A percentile compares a stretch with the other conserved stretches of the same genome.
phyloP scores from a whole-genome alignment of 2,329 filamentous ascomycete species.

The Calonectria leucothoes region DNA sequence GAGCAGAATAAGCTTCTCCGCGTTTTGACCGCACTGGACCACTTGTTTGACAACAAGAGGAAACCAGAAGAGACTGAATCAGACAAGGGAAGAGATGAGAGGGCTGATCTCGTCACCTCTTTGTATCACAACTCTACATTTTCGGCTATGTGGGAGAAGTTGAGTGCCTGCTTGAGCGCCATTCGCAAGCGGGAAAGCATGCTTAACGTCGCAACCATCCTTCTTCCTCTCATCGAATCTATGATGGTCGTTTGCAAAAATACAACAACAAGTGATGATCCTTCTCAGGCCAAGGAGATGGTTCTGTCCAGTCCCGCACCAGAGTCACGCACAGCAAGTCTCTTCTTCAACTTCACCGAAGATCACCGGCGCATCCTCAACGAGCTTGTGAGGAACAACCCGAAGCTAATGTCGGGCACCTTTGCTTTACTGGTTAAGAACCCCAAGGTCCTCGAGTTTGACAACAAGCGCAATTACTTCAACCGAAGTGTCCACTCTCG shows the following conservation, averaged over 20 bases:
- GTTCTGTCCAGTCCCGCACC: slow-evolving; percentile 79
- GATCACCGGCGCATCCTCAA: slow-evolving; percentile 98
- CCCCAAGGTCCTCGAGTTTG: slow-evolving; percentile 97
- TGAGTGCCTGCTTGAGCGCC: slow-evolving; percentile 87
- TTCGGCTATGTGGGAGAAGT: slow-evolving; percentile 88
- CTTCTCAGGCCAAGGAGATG: slow-evolving; percentile 71
- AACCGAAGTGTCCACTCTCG: slow-evolving; percentile 86
- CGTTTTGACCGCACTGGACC: slow-evolving; percentile 92
- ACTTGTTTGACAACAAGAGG: slow-evolving; percentile 89
- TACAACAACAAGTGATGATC: slow-evolving; percentile 82
- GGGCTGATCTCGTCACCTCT: slow-evolving; percentile 86
- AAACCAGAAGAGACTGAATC: slow-evolving; percentile 62
- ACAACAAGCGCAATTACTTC: slow-evolving; percentile 99
- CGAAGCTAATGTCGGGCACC: slow-evolving; percentile 98
- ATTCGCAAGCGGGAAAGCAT: slow-evolving; percentile 95
- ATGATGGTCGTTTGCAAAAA: slow-evolving; percentile 99
- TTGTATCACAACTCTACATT: slow-evolving; percentile 94
- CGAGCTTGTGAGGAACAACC: slow-evolving; percentile 95
- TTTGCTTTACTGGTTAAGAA: slow-evolving; percentile 98
- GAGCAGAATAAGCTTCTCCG: slow-evolving; percentile 96
- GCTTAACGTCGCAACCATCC: slow-evolving; percentile 95
- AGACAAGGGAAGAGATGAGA: slow-evolving; percentile 69
- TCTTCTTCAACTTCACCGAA: slow-evolving; percentile 98
- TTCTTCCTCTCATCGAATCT: slow-evolving; percentile 93
- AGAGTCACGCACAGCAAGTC: slow-evolving; percentile 83